Evolutionary conservation across 1,284 basidiomycete genomes (phyloP).

Genomic region (Melampsora larici-populina): DNA sequence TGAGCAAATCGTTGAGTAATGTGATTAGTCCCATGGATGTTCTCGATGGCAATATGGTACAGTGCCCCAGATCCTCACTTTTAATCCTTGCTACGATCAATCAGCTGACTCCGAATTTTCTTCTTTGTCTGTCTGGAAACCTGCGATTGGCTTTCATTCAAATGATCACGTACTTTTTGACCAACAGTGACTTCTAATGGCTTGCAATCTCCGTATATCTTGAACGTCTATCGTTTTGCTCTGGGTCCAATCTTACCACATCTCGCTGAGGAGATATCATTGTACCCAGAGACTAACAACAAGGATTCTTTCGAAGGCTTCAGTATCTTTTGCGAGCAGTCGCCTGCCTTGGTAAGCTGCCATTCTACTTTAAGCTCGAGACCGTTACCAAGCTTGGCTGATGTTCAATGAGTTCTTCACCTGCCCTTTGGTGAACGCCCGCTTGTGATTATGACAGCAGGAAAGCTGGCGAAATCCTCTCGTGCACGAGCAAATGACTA

Average conservation of each 20-base stretch:
- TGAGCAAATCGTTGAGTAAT: conserved; percentile 97
- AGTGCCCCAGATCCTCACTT: background rate
- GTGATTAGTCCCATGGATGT: conserved; percentile 79
- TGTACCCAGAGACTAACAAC: conserved; percentile 51
- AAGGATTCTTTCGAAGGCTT: background rate
- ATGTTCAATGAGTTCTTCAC: background rate
- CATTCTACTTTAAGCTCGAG: background rate
- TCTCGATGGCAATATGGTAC: conserved; percentile 72
- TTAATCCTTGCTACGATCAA: background rate
- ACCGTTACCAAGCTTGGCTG: background rate
- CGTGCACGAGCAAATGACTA: conserved; percentile 11
- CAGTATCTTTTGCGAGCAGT: conserved; percentile 29
- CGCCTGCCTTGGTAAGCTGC: conserved; percentile 32
- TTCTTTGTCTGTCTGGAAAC: background rate
- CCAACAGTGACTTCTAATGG: conserved; percentile 5
- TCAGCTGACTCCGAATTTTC: too few species aligned
- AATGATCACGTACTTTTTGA: background rate
- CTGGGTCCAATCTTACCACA: conserved; percentile 86
- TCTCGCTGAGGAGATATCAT: conserved; percentile 83
- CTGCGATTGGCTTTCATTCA: conserved; percentile 42
- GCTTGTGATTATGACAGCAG: background rate
- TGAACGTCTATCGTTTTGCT: conserved; percentile 68
- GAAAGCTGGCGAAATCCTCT: conserved; percentile 20
- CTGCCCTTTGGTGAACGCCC: background rate
- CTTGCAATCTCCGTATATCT: conserved; percentile 58